Evolutionary conservation across 345 rosid species (phyloP).

Genomic region (Brassica cretica): DNA sequence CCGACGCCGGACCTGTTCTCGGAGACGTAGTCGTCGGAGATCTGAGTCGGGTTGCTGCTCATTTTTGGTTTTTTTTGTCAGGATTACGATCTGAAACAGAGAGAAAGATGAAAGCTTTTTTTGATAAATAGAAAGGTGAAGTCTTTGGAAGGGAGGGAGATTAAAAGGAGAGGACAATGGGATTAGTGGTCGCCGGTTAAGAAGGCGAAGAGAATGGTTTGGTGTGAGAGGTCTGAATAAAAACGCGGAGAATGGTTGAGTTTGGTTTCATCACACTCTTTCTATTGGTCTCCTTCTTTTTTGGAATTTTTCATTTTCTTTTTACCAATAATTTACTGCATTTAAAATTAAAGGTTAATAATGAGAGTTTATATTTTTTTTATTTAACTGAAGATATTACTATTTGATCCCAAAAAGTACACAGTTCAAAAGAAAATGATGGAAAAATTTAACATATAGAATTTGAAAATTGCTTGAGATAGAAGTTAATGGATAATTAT

Average conservation of each 20-base stretch:
- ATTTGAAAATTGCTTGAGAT: neutral
- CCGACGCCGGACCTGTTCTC: conserved; percentile 34
- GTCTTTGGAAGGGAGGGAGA: neutral
- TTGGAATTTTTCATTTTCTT: neutral
- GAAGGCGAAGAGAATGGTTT: neutral
- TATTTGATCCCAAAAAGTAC: neutral
- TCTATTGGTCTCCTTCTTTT: conserved; percentile 1
- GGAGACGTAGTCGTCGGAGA: conserved; percentile 20
- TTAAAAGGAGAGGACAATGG: conserved; percentile 4
- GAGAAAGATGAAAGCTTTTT: neutral
- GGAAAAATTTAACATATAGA: neutral
- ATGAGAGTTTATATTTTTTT: neutral
- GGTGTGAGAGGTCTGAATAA: conserved; percentile 12
- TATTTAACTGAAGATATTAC: too few species aligned
- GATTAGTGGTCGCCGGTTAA: conserved; percentile 15
- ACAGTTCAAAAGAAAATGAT: neutral
- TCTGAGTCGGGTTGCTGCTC: conserved; percentile 10
- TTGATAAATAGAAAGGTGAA: neutral
- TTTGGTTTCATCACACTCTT: neutral
- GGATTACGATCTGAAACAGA: neutral
- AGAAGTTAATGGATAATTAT: neutral
- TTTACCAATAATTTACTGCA: neutral
- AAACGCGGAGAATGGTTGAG: neutral
- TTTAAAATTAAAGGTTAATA: neutral
- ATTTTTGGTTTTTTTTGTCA: neutral